Conservation (phyloP, 2,329 filamentous ascomycete species). For the Huntiella decipiens region DNA sequence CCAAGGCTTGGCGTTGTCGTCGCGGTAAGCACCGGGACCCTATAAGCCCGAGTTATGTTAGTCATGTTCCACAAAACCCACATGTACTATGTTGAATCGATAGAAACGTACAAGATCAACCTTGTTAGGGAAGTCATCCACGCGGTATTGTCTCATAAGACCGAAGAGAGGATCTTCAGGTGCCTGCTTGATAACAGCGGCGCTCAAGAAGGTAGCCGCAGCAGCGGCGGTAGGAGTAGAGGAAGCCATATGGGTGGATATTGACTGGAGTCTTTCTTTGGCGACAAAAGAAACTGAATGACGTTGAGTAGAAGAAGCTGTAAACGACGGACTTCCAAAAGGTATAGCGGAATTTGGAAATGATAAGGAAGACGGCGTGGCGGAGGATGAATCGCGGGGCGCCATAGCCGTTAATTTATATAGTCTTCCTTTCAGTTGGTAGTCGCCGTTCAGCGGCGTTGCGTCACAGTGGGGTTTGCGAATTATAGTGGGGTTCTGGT, state of each 20-base stretch:
- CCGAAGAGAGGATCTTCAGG: slow-evolving; percentile 93
- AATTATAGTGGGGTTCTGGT: slow-evolving; percentile 1
- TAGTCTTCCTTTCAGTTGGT: not conserved
- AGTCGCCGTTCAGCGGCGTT: not conserved
- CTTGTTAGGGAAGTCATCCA: slow-evolving; percentile 60
- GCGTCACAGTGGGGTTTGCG: not conserved
- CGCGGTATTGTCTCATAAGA: slow-evolving; percentile 70
- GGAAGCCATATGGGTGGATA: slow-evolving; percentile 40
- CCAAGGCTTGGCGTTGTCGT: slow-evolving; percentile 93
- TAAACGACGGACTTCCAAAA: slow-evolving; percentile 16
- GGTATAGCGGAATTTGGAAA: slow-evolving; percentile 15
- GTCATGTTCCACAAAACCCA: not conserved
- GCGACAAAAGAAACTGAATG: slow-evolving; percentile 25
- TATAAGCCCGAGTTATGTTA: slow-evolving; percentile 14
- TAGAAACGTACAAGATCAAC: slow-evolving; percentile 58
- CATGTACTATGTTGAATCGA: not conserved
- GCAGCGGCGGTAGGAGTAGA: slow-evolving; percentile 11
- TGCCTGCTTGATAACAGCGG: slow-evolving; percentile 65
- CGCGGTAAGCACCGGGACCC: slow-evolving; percentile 82
- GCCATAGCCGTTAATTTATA: slow-evolving; percentile 10
- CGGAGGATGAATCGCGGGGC: slow-evolving; percentile 8
- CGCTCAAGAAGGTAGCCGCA: slow-evolving; percentile 49
- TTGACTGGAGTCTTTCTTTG: slow-evolving; percentile 34
- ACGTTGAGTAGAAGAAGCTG: slow-evolving; percentile 13
- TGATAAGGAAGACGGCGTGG: slow-evolving; percentile 14